These are phyloP conservation scores for Pleurotus platypus DNA, from an alignment of 768 basidiomycete species.

Conservation along the genomic window DNA sequence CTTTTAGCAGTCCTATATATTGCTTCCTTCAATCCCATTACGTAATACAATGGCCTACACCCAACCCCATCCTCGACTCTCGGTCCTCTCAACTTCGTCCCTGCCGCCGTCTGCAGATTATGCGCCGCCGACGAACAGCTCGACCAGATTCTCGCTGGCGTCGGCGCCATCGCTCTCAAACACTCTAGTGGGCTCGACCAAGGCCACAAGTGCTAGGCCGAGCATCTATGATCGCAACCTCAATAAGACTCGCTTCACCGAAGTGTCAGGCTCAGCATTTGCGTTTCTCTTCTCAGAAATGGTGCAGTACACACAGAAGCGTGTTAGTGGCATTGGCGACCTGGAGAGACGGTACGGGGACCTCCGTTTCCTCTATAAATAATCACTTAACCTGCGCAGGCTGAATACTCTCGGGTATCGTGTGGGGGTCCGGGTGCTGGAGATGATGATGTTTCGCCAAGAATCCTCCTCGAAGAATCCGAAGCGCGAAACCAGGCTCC, in stretches of 20 bases:
- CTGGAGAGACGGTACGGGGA: slow-evolving; percentile 76
- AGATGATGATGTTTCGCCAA: slow-evolving; percentile 78
- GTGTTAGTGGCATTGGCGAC: slow-evolving; percentile 92
- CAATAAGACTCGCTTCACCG: slow-evolving; percentile 81
- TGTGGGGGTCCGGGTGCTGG: slow-evolving; percentile 82
- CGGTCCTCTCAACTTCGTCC: slow-evolving; percentile 62
- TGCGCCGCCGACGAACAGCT: slow-evolving; percentile 53
- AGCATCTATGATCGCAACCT: slow-evolving; percentile 88
- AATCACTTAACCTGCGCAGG: slow-evolving; percentile 35
- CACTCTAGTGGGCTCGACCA: slow-evolving; percentile 32
- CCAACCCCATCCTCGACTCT: slow-evolving; percentile 66
- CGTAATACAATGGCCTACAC: slow-evolving; percentile 42
- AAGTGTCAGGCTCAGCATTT: slow-evolving; percentile 82
- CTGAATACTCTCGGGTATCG: slow-evolving; percentile 93
- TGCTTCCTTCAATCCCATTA: neutral
- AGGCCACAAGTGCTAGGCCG: slow-evolving; percentile 45
- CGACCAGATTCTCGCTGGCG: slow-evolving; percentile 69
- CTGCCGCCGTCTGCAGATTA: slow-evolving; percentile 45
- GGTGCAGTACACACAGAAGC: slow-evolving; percentile 94
- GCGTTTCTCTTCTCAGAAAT: slow-evolving; percentile 91
- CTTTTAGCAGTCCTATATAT: neutral
- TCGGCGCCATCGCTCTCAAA: slow-evolving; percentile 44
- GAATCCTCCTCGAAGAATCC: slow-evolving; percentile 84
- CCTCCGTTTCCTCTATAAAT: slow-evolving; percentile 7
- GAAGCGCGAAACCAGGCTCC: slow-evolving; percentile 86